Percentiles rank a stretch among this genome's conserved stretches.
Evolutionary conservation across 495 filamentous ascomycete species (phyloP).

Genomic region (Hyaloscypha bicolor): DNA sequence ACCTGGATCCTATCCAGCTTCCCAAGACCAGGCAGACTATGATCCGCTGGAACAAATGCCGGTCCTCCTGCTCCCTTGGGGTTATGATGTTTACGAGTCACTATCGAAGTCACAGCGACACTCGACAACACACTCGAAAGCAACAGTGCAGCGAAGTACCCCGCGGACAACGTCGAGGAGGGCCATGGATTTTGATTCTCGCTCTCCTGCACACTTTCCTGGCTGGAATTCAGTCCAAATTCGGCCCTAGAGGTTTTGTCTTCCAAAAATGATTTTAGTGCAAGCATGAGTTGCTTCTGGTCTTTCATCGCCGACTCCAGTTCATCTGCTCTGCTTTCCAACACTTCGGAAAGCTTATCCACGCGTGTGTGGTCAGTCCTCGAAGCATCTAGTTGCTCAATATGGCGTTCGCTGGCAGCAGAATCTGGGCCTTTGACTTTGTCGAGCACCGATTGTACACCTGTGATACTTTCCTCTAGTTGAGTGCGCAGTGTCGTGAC

Average conservation of each 20-base stretch:
- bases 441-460: not conserved
- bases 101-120: not conserved
- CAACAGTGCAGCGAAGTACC: not conserved
- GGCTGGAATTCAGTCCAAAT: not conserved
- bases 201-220: not conserved
- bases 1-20: not conserved
- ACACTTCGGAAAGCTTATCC: not conserved
- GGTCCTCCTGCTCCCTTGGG: not conserved
- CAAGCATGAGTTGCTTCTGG: not conserved
- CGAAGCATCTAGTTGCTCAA: not conserved
- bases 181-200: not conserved
- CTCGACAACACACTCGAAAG: conserved; percentile 2
- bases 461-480: not conserved
- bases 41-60: not conserved
- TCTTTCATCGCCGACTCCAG: conserved; percentile 1
- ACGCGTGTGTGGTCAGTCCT: not conserved
- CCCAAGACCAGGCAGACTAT: not conserved
- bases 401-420: not conserved
- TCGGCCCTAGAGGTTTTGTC: not conserved
- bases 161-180: not conserved
- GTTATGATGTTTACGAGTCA: not conserved
- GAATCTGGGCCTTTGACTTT: not conserved
- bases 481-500: not conserved
- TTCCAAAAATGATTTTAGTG: not conserved
- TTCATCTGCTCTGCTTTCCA: not conserved